Conservation (phyloP, 1,284 basidiomycete genomes). For the Trichosporon sp. region DNA sequence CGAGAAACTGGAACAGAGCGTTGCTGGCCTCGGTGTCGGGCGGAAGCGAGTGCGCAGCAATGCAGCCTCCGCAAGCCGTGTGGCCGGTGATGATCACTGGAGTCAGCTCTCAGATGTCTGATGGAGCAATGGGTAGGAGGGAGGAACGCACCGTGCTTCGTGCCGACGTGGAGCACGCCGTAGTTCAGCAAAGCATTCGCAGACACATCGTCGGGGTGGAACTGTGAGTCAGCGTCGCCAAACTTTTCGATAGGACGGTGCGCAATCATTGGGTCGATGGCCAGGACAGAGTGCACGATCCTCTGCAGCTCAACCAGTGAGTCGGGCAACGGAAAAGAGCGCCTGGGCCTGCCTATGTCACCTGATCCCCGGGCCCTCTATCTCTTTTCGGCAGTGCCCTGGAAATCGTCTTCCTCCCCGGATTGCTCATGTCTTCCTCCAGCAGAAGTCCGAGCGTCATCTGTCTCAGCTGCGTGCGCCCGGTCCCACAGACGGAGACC, state of each 20-base stretch:
- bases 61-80: conserved; percentile 68
- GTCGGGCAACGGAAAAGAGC: too few relatives aligned
- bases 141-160: conserved; percentile 63
- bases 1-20: conserved; percentile 65
- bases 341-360: too few relatives aligned
- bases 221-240: conserved; percentile 4
- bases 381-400: too few relatives aligned
- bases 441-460: too few relatives aligned
- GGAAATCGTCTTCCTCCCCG: too few relatives aligned
- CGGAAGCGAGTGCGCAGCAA: conserved; percentile 54
- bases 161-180: conserved; percentile 69
- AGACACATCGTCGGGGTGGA: conserved; percentile 29
- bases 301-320: too few relatives aligned
- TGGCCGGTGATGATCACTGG: conserved; percentile 76
- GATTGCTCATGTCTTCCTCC: too few relatives aligned
- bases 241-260: neutral
- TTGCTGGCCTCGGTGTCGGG: conserved; percentile 39
- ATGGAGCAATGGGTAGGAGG: neutral
- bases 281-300: too few relatives aligned
- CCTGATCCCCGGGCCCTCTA: too few relatives aligned
- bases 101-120: neutral
- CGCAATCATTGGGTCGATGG: too few relatives aligned
- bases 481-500: too few relatives aligned
- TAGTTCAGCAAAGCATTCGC: conserved; percentile 72
- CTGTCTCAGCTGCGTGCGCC: too few relatives aligned